Evolutionary conservation across 1,284 basidiomycete genomes (phyloP), one percentile per base, ranked within the genome.

Genomic region (Trametes hirsuta): DNA sequence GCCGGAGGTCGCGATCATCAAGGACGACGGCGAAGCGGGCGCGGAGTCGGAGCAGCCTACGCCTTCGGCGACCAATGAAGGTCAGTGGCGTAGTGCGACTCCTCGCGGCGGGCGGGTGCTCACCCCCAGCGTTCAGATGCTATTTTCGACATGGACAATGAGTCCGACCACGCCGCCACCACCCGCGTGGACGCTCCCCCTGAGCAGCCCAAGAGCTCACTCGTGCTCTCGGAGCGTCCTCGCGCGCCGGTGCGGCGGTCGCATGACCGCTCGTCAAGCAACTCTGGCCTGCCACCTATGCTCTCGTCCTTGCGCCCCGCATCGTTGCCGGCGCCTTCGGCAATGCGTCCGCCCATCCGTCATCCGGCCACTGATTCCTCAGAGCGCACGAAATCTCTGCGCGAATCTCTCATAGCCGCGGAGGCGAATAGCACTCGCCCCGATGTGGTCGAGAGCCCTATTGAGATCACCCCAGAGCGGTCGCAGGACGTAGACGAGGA

Each of bases 111-210:
- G 30, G 46, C 34, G 40, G n/a, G 47, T 25, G 56, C 51, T 25
- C 61, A 40, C 21, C 12, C 11, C 59, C 62, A 47, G 41, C 64
- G 55, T 59, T 24, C 63, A 90, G 89, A 86, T 54, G 77, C 85
- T 75, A 82, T 92, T 41, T 92, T 92, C 65, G 83, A 85, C 49
- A 74, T 91, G 64, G 89, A 88, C 48, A 81, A 80, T 35, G 81
- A 80, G 59, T 76, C 61, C 6, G 64, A 65, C 45, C 49, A 68
- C 37, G 53, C 58, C 10, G 53, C 63, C 22, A 57, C 45, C 22
- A 46, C 62, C 18, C 60, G 53, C 12, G 45, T 40, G 52, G 35
- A 61, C 50, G 48, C 39, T 15, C 57, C 67, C 8, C 55, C 67
- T 6, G 56, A 63, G 34, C 56, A 57, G 21, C 59, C 67, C 47